These are phyloP conservation scores for Candida parachauliodes DNA, from an alignment of 805 yeast genomes.

Conservation along the genomic window DNA sequence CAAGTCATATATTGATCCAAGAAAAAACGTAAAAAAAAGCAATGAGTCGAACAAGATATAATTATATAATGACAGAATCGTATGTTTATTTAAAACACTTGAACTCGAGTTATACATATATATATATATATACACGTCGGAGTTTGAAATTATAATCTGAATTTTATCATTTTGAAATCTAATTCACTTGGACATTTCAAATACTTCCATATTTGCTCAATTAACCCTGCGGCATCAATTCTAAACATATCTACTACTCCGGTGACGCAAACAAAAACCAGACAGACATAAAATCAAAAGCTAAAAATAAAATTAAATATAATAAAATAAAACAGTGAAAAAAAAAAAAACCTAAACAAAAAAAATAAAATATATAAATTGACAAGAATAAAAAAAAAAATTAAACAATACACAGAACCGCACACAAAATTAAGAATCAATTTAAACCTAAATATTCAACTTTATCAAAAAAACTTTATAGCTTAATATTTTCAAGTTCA, in stretches of 20 bases:
- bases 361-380: not conserved
- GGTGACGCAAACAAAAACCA: not conserved
- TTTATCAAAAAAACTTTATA: no score
- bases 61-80: slow-evolving; percentile 2
- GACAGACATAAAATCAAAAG: not conserved
- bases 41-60: no score
- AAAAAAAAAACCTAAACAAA: slow-evolving; percentile 1
- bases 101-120: not conserved
- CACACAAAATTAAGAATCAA: slow-evolving; percentile 1
- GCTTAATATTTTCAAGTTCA: no score
- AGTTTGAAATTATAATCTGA: no score
- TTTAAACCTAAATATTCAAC: not conserved
- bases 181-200: no score
- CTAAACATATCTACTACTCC: not conserved
- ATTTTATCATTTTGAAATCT: no score
- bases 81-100: not conserved
- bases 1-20: no score
- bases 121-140: not conserved
- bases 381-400: not conserved
- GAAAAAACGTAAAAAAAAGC: no score
- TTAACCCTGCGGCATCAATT: not conserved
- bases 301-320: no score
- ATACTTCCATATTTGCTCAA: no score
- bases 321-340: not conserved
- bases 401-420: not conserved